These are phyloP conservation scores for Cryptosporidium ubiquitum DNA, from an alignment of 169 alveolate species.

Conservation along the genomic window DNA sequence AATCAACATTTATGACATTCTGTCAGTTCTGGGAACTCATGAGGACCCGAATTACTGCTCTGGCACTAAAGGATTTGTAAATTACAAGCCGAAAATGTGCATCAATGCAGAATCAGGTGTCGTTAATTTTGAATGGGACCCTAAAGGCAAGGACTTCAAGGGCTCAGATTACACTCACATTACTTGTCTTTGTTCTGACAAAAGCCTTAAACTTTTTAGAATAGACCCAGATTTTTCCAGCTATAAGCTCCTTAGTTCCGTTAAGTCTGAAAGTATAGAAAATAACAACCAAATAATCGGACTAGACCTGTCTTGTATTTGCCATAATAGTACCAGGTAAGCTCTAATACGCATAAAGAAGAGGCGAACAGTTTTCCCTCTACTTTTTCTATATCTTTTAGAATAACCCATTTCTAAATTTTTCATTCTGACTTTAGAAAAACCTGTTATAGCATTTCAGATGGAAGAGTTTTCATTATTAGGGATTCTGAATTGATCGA, in stretches of 20 bases:
- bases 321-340: constrained; percentile 9
- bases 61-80: neutral
- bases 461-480: constrained; percentile 62
- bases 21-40: neutral
- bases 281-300: constrained; percentile 42
- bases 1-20: constrained; percentile 11
- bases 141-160: too few species aligned
- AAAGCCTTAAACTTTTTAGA: constrained; percentile 13
- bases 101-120: constrained; percentile 61
- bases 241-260: constrained; percentile 6
- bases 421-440: neutral
- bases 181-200: constrained; percentile 58
- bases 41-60: neutral
- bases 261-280: constrained; percentile 6
- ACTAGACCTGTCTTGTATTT: constrained; percentile 21
- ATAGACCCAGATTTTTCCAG: neutral
- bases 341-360: neutral
- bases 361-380: neutral
- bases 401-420: neutral
- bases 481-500: constrained; percentile 21
- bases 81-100: constrained; percentile 4
- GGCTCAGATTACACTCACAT: neutral
- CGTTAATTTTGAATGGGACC: constrained; percentile 61
- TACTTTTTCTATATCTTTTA: neutral
- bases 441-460: constrained; percentile 67